Evolutionary conservation across 805 yeast species (phyloP).

Genomic region (Blastobotrys peoriensis): DNA sequence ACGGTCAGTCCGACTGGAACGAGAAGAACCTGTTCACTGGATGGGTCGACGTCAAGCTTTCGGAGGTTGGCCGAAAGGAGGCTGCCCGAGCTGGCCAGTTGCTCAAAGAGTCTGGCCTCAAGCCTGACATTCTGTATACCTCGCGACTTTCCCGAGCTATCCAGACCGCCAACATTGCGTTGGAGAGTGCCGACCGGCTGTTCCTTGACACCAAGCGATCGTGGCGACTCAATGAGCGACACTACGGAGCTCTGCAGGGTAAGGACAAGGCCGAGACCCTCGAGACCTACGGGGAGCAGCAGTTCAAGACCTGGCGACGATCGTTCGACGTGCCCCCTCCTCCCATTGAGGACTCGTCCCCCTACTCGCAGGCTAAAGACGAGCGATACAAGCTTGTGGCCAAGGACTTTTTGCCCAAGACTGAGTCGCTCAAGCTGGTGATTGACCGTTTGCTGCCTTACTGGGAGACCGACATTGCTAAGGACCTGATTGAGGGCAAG

Average conservation of each 20-base stretch:
- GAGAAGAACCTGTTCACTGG: conserved; percentile 97
- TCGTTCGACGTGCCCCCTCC: conserved; percentile 97
- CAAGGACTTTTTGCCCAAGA: conserved; percentile 81
- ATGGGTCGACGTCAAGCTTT: conserved; percentile 92
- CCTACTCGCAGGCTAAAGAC: conserved; percentile 82
- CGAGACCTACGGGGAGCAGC: conserved; percentile 80
- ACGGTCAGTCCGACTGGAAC: conserved; percentile 99
- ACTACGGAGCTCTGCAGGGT: conserved; percentile 98
- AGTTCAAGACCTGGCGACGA: conserved; percentile 97
- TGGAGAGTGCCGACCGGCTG: conserved; percentile 80
- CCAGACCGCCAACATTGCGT: conserved; percentile 94
- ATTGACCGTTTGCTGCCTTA: conserved; percentile 94
- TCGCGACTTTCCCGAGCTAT: conserved; percentile 91
- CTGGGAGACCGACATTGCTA: conserved; percentile 91
- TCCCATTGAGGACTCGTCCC: conserved; percentile 64
- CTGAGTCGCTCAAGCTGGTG: conserved; percentile 91
- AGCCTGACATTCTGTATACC: conserved; percentile 86
- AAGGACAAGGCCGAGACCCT: conserved; percentile 94
- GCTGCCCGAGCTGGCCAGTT: conserved; percentile 92
- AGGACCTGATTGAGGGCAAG: conserved; percentile 78
- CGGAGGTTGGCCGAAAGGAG: conserved; percentile 80
- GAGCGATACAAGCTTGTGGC: conserved; percentile 79
- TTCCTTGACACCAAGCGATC: conserved; percentile 90
- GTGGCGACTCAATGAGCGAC: conserved; percentile 99
- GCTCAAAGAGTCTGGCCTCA: conserved; percentile 75